phyloP scores from a whole-genome alignment of 1,139 yeast species.

The Hemisphaericaspora xylanilytica region DNA sequence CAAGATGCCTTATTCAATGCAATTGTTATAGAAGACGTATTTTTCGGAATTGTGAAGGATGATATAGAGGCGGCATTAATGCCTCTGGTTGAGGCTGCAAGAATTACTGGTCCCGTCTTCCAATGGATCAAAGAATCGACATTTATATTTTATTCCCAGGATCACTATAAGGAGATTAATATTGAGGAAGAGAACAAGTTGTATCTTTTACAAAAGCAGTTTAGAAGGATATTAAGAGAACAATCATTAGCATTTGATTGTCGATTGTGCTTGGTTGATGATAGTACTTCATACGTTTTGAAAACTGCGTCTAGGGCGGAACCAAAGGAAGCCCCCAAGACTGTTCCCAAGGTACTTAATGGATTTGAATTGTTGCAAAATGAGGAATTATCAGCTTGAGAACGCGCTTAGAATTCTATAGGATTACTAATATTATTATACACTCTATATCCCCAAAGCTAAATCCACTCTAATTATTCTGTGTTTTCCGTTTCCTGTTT shows the following conservation, averaged over 20 bases:
- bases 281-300: slow-evolving; percentile 22
- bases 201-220: slow-evolving; percentile 27
- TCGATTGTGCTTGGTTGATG: slow-evolving; percentile 42
- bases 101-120: slow-evolving; percentile 22
- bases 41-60: slow-evolving; percentile 51
- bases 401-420: neutral
- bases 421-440: neutral
- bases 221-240: slow-evolving; percentile 32
- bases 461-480: too few species aligned
- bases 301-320: slow-evolving; percentile 22
- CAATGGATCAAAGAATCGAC: slow-evolving; percentile 43
- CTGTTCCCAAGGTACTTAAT: slow-evolving; percentile 13
- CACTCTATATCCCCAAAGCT: slow-evolving; percentile 1
- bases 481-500: too few species aligned
- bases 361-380: slow-evolving; percentile 17
- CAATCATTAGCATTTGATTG: slow-evolving; percentile 50
- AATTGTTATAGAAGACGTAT: slow-evolving; percentile 50
- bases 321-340: slow-evolving; percentile 6
- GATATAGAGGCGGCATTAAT: slow-evolving; percentile 29
- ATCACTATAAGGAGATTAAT: slow-evolving; percentile 20
- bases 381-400: slow-evolving; percentile 9
- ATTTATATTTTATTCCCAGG: slow-evolving; percentile 41
- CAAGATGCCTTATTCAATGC: slow-evolving; percentile 45
- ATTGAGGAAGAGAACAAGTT: slow-evolving; percentile 34
- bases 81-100: slow-evolving; percentile 17